Conservation (phyloP, 2,329 filamentous ascomycete species). For the Fusarium beomiforme region DNA sequence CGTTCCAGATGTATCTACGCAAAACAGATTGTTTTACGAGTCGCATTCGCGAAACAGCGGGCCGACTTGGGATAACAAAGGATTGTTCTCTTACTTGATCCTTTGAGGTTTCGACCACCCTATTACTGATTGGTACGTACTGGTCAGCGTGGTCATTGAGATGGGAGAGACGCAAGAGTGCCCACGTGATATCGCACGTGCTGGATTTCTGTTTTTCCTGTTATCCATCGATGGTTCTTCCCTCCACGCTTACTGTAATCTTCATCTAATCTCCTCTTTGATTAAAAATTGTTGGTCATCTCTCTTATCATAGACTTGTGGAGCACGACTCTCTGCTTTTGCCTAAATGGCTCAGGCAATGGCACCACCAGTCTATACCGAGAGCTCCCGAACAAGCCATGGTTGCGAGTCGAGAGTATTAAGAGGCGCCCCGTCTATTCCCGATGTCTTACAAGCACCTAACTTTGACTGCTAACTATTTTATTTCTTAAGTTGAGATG, state of each 20-base stretch:
- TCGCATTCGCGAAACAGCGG: neutral
- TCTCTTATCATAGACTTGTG: neutral
- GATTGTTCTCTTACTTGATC: neutral
- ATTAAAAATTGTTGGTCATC: neutral
- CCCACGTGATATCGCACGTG: slow-evolving; percentile 20
- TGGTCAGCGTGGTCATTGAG: neutral
- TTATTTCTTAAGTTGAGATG: neutral
- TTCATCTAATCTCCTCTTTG: slow-evolving; percentile 1
- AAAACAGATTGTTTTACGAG: neutral
- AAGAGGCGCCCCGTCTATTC: slow-evolving; percentile 28
- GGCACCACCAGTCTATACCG: slow-evolving; percentile 18
- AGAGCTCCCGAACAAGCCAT: slow-evolving; percentile 18
- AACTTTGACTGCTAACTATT: slow-evolving; percentile 1
- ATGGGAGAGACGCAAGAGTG: no score
- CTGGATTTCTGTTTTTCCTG: neutral
- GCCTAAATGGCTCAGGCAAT: slow-evolving; percentile 9
- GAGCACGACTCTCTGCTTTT: slow-evolving; percentile 4
- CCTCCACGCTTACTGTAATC: neutral
- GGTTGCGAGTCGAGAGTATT: neutral
- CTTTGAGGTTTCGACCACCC: neutral
- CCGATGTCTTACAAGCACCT: slow-evolving; percentile 19
- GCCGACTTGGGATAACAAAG: neutral
- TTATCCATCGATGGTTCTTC: no score
- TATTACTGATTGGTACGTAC: neutral
- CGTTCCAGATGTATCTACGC: neutral